These are phyloP conservation scores for Hyaloscypha hepaticicola DNA, from an alignment of 495 filamentous ascomycete genomes.

Conservation along the genomic window DNA sequence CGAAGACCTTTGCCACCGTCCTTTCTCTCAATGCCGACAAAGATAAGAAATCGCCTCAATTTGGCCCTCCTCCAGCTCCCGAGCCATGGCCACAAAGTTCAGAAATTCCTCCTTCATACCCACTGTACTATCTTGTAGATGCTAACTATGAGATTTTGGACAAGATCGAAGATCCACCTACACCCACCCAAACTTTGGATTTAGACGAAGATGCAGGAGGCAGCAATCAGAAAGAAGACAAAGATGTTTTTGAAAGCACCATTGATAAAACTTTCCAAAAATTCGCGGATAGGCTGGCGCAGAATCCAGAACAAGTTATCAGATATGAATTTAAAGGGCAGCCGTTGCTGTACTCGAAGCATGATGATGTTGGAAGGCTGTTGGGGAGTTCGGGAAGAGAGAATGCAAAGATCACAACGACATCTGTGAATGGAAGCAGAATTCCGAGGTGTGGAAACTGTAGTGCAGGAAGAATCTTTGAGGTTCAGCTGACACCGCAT, in stretches of 20 bases:
- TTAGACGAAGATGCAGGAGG: conserved; percentile 54
- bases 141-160: conserved; percentile 90
- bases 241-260: conserved; percentile 77
- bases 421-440: conserved; percentile 25
- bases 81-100: conserved; percentile 74
- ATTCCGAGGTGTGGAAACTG: conserved; percentile 80
- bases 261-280: conserved; percentile 89
- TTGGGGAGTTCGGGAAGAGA: conserved; percentile 39
- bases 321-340: conserved; percentile 84
- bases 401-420: conserved; percentile 25
- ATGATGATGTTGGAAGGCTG: conserved; percentile 68
- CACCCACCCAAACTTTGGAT: conserved; percentile 50
- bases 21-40: conserved; percentile 49
- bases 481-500: conserved; percentile 86
- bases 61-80: conserved; percentile 43
- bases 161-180: conserved; percentile 40
- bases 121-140: conserved; percentile 73
- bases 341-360: conserved; percentile 78
- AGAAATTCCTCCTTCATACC: conserved; percentile 67
- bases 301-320: conserved; percentile 93
- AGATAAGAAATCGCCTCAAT: conserved; percentile 27
- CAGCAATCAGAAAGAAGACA: conserved; percentile 65
- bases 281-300: conserved; percentile 80
- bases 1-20: conserved; percentile 68
- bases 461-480: conserved; percentile 74